A percentile compares a stretch with the other conserved stretches of the same genome.
Evolutionary conservation across 2,329 filamentous ascomycete species (phyloP).

Genomic region (Aphanocladium album): DNA sequence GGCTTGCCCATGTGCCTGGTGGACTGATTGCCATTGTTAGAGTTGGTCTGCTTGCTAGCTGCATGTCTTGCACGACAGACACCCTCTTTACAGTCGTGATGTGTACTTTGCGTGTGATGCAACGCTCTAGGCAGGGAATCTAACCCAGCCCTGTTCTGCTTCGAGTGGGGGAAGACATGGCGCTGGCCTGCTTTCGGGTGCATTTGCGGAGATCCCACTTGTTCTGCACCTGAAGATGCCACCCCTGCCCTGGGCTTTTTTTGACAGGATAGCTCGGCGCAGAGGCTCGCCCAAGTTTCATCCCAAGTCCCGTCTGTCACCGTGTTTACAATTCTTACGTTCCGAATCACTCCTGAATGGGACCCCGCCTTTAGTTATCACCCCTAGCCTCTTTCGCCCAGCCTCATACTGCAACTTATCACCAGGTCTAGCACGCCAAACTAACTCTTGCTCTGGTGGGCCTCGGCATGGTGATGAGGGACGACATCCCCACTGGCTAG

Average conservation of each 20-base stretch:
- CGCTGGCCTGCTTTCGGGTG: neutral
- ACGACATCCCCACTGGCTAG: neutral
- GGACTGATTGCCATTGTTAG: neutral
- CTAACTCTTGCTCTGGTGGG: neutral
- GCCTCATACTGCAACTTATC: neutral
- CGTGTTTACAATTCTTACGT: neutral
- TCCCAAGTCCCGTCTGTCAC: conserved; percentile 6
- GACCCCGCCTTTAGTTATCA: neutral
- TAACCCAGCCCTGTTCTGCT: neutral
- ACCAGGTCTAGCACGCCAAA: neutral
- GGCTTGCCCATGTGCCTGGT: neutral
- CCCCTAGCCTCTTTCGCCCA: neutral
- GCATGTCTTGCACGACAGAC: neutral
- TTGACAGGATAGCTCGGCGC: neutral
- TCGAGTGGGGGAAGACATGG: conserved; percentile 6
- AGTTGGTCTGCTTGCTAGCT: neutral
- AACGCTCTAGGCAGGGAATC: conserved; percentile 3
- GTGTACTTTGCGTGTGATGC: neutral
- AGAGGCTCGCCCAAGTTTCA: conserved; percentile 7
- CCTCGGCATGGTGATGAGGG: neutral
- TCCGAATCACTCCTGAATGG: neutral
- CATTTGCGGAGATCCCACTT: conserved; percentile 3
- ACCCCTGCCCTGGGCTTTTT: neutral
- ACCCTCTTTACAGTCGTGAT: neutral
- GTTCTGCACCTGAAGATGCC: neutral